Conservation (phyloP, 1,139 yeast species). For the Geotrichum siamense region DNA sequence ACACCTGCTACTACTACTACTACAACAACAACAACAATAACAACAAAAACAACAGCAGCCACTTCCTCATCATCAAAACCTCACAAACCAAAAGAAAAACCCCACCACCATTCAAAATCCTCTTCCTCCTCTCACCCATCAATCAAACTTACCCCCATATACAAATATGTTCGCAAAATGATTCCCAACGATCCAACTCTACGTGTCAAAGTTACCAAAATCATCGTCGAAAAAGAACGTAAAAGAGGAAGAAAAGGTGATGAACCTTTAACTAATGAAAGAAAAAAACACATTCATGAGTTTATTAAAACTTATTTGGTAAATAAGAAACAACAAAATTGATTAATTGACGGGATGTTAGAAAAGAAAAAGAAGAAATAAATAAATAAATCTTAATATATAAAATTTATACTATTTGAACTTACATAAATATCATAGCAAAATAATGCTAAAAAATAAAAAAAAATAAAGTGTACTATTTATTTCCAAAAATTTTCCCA, state of each 20-base stretch:
- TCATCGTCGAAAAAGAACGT: conserved; percentile 2
- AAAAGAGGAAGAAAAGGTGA: conserved; percentile 3
- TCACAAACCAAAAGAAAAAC: neutral
- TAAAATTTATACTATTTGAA: neutral
- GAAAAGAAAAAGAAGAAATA: neutral
- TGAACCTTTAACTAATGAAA: conserved; percentile 3
- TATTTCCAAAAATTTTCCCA: neutral
- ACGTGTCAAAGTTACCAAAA: neutral
- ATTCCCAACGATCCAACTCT: neutral
- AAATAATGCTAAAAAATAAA: too few relatives aligned
- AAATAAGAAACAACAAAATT: neutral
- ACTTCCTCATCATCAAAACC: neutral
- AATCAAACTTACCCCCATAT: neutral
- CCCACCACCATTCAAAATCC: neutral
- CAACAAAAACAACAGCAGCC: neutral
- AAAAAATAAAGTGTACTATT: neutral
- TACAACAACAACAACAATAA: neutral
- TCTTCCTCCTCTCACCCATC: neutral
- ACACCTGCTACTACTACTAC: neutral
- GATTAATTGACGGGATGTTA: neutral
- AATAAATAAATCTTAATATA: too few relatives aligned
- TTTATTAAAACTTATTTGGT: neutral
- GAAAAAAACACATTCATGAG: conserved; percentile 2
- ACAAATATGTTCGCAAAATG: neutral
- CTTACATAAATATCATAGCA: too few relatives aligned